phyloP scores from a whole-genome alignment of 208 protist species.

The Novymonas esmeraldas region DNA sequence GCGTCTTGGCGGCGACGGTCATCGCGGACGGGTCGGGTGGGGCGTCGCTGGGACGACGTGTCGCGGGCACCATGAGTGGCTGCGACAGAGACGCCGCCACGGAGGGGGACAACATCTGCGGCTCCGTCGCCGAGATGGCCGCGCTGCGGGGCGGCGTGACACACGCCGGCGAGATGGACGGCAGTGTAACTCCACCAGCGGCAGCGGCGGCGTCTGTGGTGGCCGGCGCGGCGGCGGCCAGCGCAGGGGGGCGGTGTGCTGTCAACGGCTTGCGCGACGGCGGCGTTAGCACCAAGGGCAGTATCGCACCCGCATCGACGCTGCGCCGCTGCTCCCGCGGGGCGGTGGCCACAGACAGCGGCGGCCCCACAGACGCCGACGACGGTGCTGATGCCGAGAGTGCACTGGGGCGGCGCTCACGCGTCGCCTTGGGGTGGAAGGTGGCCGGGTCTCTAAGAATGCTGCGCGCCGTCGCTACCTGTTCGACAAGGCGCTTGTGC shows the following conservation, averaged over 20 bases:
- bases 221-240: no score
- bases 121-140: no score
- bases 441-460: conserved; percentile 21
- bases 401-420: background rate
- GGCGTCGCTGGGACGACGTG: background rate
- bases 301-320: background rate
- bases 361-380: background rate
- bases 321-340: background rate
- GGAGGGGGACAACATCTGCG: background rate
- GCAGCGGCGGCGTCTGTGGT: background rate
- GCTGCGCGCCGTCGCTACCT: conserved; percentile 23
- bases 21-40: background rate
- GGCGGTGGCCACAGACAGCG: background rate
- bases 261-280: background rate
- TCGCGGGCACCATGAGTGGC: background rate
- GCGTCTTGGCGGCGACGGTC: background rate
- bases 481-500: conserved; percentile 24
- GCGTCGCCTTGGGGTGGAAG: conserved; percentile 13
- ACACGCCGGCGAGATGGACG: no score
- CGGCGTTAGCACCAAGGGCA: background rate
- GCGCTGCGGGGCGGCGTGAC: background rate
- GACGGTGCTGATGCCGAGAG: conserved; percentile 5
- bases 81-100: background rate
- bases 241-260: no score
- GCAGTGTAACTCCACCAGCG: background rate